Percentiles rank a stretch among this genome's conserved stretches.
Conservation (phyloP, 1,284 basidiomycete species). For the Sutorius eximius region DNA sequence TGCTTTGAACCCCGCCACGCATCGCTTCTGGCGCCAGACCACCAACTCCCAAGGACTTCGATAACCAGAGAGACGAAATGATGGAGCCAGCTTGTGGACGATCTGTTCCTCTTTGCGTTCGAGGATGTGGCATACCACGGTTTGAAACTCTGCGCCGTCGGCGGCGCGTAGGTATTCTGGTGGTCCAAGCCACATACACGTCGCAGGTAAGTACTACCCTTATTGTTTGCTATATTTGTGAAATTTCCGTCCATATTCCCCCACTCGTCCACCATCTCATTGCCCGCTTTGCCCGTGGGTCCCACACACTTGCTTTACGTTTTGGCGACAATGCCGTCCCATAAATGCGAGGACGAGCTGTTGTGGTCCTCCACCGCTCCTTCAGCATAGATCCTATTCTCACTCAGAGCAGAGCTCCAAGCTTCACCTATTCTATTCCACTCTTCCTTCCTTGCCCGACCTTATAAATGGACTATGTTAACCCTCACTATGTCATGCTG, state of each 20-base stretch:
- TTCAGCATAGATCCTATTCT: background rate
- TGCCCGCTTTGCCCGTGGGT: conserved; percentile 6
- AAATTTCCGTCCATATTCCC: background rate
- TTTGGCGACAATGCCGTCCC: conserved; percentile 21
- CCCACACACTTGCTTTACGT: conserved; percentile 2
- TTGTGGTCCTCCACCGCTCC: background rate
- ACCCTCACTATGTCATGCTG: background rate
- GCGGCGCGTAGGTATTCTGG: too few relatives aligned
- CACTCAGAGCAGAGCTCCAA: conserved; percentile 6
- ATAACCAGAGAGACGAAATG: background rate
- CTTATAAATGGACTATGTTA: conserved; percentile 6
- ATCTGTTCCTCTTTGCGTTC: background rate
- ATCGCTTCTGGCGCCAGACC: background rate
- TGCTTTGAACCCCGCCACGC: conserved; percentile 8
- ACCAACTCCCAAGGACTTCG: background rate
- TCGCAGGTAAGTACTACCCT: conserved; percentile 3
- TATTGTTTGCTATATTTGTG: conserved; percentile 16
- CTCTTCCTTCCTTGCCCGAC: background rate
- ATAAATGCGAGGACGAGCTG: conserved; percentile 14
- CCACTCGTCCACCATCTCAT: background rate
- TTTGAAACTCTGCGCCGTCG: background rate
- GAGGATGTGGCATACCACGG: too few relatives aligned
- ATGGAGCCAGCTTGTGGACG: too few relatives aligned
- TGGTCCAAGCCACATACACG: background rate
- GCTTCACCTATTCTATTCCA: background rate